Evolutionary conservation across 306 rosid genomes (phyloP).

Genomic region (Lotus japonicus): DNA sequence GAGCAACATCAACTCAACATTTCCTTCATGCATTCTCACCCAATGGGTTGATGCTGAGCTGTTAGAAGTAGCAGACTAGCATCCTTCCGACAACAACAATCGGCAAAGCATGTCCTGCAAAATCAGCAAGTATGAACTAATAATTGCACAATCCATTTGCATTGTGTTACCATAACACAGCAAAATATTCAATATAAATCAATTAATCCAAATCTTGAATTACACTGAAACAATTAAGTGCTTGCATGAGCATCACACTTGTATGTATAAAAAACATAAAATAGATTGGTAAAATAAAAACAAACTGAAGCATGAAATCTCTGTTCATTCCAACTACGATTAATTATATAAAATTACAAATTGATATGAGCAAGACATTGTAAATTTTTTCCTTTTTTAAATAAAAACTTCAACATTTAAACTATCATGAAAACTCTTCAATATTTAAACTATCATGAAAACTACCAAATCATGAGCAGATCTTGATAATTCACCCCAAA

Average conservation of each 20-base stretch:
- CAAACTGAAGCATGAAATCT: neutral
- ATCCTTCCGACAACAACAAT: slow-evolving; percentile 21
- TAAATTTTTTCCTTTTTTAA: neutral
- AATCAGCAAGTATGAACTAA: slow-evolving; percentile 29
- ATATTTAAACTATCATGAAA: neutral
- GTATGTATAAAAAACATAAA: neutral
- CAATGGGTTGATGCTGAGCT: slow-evolving; percentile 6
- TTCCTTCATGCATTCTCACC: slow-evolving; percentile 19
- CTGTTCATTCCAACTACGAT: neutral
- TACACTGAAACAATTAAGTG: slow-evolving; percentile 5
- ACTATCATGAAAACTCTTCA: neutral
- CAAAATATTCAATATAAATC: slow-evolving; percentile 22
- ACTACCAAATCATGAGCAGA: neutral
- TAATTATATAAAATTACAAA: neutral
- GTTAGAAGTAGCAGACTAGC: slow-evolving; percentile 21
- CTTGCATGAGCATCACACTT: slow-evolving; percentile 6
- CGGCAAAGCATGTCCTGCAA: slow-evolving; percentile 35
- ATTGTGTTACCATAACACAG: slow-evolving; percentile 18
- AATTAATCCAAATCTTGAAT: slow-evolving; percentile 10
- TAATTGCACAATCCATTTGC: slow-evolving; percentile 21
- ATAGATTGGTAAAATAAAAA: slow-evolving; percentile 7
- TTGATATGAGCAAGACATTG: neutral
- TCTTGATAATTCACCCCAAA: neutral
- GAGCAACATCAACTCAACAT: neutral
- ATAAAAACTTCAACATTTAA: neutral